These are phyloP conservation scores for Linderniella brevidens DNA, from an alignment of 257 asterid species.

Conservation along the genomic window DNA sequence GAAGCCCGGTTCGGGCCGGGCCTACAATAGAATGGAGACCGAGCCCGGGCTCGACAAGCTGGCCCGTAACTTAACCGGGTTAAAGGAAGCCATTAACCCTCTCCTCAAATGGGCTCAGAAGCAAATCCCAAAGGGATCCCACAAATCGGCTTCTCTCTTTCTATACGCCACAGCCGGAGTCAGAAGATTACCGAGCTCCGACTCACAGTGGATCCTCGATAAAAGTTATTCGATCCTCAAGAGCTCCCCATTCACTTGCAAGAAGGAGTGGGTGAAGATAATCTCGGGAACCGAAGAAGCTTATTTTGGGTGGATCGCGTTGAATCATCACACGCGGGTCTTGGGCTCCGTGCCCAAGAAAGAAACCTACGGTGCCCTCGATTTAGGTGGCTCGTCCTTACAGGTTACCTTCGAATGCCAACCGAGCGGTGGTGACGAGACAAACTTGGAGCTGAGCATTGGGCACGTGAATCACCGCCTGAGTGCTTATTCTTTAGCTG, in stretches of 20 bases:
- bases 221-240: constrained; percentile 68
- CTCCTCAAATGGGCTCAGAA: constrained; percentile 85
- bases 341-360: constrained; percentile 60
- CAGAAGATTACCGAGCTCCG: constrained; percentile 73
- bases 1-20: constrained; percentile 58
- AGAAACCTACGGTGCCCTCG: constrained; percentile 88
- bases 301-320: constrained; percentile 88
- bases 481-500: constrained; percentile 79
- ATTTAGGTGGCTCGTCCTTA: constrained; percentile 92
- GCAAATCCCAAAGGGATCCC: constrained; percentile 69
- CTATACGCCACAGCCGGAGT: constrained; percentile 98
- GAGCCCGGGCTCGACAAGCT: constrained; percentile 97
- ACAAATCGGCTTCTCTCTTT: constrained; percentile 63
- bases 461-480: constrained; percentile 72
- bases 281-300: constrained; percentile 91
- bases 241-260: constrained; percentile 60
- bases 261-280: constrained; percentile 84
- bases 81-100: constrained; percentile 48
- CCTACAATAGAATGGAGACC: constrained; percentile 92
- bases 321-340: constrained; percentile 60
- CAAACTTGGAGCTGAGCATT: constrained; percentile 60
- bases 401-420: constrained; percentile 84
- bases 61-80: constrained; percentile 62
- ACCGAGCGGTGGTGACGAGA: constrained; percentile 24
- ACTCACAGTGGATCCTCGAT: constrained; percentile 86